Conservation (phyloP, 2,329 filamentous ascomycete species). For the Trichocomaceae sp. region DNA sequence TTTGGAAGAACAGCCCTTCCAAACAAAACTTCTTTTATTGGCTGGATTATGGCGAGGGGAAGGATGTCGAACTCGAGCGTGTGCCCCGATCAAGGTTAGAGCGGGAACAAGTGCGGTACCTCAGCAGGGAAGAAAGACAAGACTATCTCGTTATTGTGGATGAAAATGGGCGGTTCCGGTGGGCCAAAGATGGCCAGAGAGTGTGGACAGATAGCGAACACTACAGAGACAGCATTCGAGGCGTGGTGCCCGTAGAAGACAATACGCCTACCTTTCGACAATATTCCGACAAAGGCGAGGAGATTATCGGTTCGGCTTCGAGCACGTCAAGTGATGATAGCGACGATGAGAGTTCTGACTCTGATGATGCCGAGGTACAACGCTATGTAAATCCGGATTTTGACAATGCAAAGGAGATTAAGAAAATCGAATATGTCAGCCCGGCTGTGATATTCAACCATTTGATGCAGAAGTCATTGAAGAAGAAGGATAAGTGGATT, state of each 20-base stretch:
- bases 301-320: conserved; percentile 23
- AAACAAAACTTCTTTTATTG: conserved; percentile 91
- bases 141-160: conserved; percentile 76
- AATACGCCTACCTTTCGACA: conserved; percentile 49
- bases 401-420: conserved; percentile 54
- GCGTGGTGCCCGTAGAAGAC: conserved; percentile 59
- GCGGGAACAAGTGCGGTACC: conserved; percentile 72
- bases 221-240: conserved; percentile 73
- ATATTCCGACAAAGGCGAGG: conserved; percentile 24
- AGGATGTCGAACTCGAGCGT: conserved; percentile 59
- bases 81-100: conserved; percentile 71
- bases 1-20: conserved; percentile 72
- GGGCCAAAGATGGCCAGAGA: conserved; percentile 72
- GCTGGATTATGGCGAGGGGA: conserved; percentile 77
- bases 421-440: conserved; percentile 60
- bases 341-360: conserved; percentile 35
- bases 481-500: conserved; percentile 87
- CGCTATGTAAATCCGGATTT: conserved; percentile 61
- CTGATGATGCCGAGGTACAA: conserved; percentile 49
- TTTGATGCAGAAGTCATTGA: conserved; percentile 63
- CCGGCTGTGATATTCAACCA: conserved; percentile 70
- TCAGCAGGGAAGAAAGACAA: conserved; percentile 73
- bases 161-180: conserved; percentile 66
- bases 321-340: conserved; percentile 14
- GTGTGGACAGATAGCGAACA: conserved; percentile 65